Base-by-base conservation (phyloP, 2,329 filamentous ascomycete genomes). In the Aspergillus phoenicis region DNA sequence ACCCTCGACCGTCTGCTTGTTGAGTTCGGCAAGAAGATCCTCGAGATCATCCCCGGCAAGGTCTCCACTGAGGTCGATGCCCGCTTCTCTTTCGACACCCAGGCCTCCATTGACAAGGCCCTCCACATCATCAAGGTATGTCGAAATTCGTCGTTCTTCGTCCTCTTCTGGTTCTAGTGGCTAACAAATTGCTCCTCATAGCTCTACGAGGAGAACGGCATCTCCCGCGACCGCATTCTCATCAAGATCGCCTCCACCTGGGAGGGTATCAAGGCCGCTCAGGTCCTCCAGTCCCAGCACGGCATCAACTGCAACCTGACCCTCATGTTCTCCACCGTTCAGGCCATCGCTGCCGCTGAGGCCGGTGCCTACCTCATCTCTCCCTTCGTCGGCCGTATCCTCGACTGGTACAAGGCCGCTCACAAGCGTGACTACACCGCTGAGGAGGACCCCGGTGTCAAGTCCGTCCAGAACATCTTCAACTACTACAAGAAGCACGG, bases 401-500 rank as follows among this genome's bases (percentile, higher is more conserved):
- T 99, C 71, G 95, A 99, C 84, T 99, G 94, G 94, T 97, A 89
- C 91, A 99, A 99, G 91, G 91, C 91, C 62, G 84, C 88, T 72
- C 91, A 88, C 80, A 96, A 96, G 89, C 93, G 96, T 87, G 91
- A 95, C 70, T 99, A 93, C 88, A 75, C 84, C 78, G 87, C 92
- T 79, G 83, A 91, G 81, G 91, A 96, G 80, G 95, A 99, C 85
- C 95, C 95, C 60, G 95, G 95, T 85, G 95, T 99, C 81, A 87
- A 91, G 84, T 94, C 90, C 69, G 95, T 99, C 76, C 86, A 94
- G 86, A 77, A 74, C 80, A 99, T 99, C 84, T 99, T 90, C 89
- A 95, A 99, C 88, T 99, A 99, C 91, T 99, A 99, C 90, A 99
- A 99, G 91, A 98, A 98, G 87, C 91, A 84, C 80, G 92, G 91